These are phyloP conservation scores for Musa acuminata DNA, from an alignment of 176 grass and related monocot species.

Conservation along the genomic window DNA sequence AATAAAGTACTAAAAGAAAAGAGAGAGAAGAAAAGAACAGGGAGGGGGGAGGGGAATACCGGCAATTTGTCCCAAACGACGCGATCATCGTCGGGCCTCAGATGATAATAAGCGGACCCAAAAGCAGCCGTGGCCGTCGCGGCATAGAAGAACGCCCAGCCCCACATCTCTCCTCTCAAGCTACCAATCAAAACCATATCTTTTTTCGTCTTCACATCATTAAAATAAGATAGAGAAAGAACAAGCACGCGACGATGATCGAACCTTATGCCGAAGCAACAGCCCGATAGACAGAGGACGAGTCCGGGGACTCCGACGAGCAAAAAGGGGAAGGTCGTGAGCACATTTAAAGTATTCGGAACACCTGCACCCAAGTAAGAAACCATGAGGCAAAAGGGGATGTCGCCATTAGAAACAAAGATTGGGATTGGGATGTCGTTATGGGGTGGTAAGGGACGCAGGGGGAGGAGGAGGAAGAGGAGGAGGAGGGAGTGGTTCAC, in stretches of 20 bases:
- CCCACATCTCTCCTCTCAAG: conserved; percentile 70
- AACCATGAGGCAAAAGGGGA: background rate
- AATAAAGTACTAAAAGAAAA: background rate
- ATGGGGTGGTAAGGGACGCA: background rate
- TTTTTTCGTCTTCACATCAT: background rate
- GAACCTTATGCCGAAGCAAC: conserved; percentile 89
- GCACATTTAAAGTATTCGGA: conserved; percentile 90
- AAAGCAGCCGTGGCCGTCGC: conserved; percentile 70
- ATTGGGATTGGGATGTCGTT: no score
- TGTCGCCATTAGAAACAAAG: background rate
- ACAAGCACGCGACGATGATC: background rate
- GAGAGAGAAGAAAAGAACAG: background rate
- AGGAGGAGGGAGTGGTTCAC: background rate
- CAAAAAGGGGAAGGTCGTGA: conserved; percentile 75
- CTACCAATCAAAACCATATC: conserved; percentile 33
- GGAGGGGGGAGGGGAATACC: conserved; percentile 42
- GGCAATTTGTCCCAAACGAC: conserved; percentile 97
- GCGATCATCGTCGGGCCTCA: conserved; percentile 91
- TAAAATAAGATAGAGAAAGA: background rate
- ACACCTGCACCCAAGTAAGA: conserved; percentile 35
- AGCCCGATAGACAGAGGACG: conserved; percentile 71
- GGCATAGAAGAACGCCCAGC: conserved; percentile 76
- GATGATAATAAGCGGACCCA: conserved; percentile 97
- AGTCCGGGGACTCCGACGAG: conserved; percentile 73
- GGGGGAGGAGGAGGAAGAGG: background rate